Conservation (phyloP, 2,329 filamentous ascomycete genomes). For the Pseudogymnoascus sp. region DNA sequence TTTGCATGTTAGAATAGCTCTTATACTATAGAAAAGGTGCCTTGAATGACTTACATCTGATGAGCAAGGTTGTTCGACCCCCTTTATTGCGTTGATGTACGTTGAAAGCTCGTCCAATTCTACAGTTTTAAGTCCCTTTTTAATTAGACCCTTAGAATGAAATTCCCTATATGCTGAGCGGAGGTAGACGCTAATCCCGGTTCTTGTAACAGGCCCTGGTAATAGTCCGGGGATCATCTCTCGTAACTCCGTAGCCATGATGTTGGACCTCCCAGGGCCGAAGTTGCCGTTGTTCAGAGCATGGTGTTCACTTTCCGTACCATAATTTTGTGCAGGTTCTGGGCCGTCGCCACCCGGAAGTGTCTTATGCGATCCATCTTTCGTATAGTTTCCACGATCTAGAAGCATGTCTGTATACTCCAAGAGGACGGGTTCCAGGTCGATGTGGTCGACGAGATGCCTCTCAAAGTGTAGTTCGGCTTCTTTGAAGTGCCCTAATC, state of each 20-base stretch:
- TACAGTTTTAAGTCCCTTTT: not conserved
- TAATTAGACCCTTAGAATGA: not conserved
- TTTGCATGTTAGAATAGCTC: not conserved
- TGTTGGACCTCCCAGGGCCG: not conserved
- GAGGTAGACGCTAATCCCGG: not conserved
- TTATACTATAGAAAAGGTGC: not conserved
- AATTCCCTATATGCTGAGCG: not conserved
- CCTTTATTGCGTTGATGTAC: not conserved
- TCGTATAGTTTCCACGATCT: not conserved
- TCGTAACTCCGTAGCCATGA: not conserved
- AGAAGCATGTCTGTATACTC: not conserved
- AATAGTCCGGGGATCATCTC: not conserved
- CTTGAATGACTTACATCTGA: not conserved
- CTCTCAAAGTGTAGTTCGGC: constrained; percentile 15
- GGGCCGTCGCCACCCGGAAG: not conserved
- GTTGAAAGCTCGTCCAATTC: not conserved
- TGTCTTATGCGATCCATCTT: not conserved
- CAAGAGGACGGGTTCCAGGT: not conserved
- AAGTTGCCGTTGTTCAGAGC: not conserved
- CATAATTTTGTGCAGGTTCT: not conserved
- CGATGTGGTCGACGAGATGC: constrained; percentile 5
- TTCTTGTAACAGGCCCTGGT: not conserved
- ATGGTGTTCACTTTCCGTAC: not conserved
- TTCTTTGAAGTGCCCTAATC: constrained; percentile 15
- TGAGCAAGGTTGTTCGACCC: not conserved